Evolutionary conservation across 495 filamentous ascomycete species (phyloP), one percentile per base, ranked within the genome.

Genomic region (Antarctomyces pellizariae): DNA sequence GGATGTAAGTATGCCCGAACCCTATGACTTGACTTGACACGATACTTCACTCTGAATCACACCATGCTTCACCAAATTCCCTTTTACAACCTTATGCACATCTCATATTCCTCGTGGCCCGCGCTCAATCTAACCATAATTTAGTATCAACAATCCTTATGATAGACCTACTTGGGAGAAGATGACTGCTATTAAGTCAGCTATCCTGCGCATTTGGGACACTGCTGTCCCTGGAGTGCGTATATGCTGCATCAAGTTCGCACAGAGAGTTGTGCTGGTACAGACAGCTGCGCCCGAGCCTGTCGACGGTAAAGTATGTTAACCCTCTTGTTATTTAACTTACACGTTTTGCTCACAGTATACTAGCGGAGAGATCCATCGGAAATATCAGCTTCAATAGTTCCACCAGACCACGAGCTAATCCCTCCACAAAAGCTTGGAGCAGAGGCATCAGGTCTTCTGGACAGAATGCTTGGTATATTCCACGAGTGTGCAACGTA

Each of bases 241-340:
- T 42, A 62, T 93, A 42, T 84, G 79, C 57, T 93, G 86, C 49
- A 75, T 93, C 59, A 97, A 97, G 45, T 95, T 97, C 42, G 70
- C 76, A 9, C 83, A 95, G 53, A 64, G 77, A 14, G 79, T 95
- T 18, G 75, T 97, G 22, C 72, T 90, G 29, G 72, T 78, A 4
- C 84, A 97, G 45, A 93, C 82, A 4, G 71, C 71, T 8, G 82
- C 79, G 19, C 49, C 69, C 34, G 71, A 80, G n/a, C n/a, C n/a
- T 36, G 57, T 68, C 15, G 86, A 95, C 45, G 78, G 77, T 33
- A 70, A 78, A 56, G 83, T 91, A 63, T 26, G 71, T 29, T 17
- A 7, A 13, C 12, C 27, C 14, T 11, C 10, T 16, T 12, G 16
- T 33, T 18, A 29, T 17, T 26, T 24, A 9, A 14, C 13, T 28